Percentiles rank a stretch among this genome's conserved stretches.
phyloP scores from a whole-genome alignment of 2,329 filamentous ascomycete genomes.

The Juglanconis juglandina region DNA sequence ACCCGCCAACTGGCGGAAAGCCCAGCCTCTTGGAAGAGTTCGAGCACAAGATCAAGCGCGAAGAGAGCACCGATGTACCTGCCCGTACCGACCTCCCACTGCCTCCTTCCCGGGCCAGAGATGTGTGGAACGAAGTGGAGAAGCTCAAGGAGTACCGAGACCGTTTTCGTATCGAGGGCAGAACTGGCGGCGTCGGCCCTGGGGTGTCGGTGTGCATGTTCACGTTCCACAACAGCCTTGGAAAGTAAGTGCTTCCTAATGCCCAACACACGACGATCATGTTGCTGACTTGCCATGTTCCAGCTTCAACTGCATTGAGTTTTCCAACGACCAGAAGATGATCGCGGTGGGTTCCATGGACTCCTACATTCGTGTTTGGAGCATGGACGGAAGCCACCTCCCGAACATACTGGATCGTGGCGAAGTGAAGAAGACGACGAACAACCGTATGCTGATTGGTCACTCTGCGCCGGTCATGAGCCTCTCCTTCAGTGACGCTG shows the following conservation, averaged over 20 bases:
- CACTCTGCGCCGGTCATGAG: slow-evolving; percentile 88
- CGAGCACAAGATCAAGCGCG: slow-evolving; percentile 81
- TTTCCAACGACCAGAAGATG: slow-evolving; percentile 84
- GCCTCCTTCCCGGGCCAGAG: slow-evolving; percentile 81
- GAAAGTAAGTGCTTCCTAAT: slow-evolving; percentile 59
- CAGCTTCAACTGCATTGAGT: slow-evolving; percentile 67
- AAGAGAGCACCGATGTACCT: slow-evolving; percentile 82
- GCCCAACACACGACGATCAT: neutral
- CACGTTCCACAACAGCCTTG: slow-evolving; percentile 94
- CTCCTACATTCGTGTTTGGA: slow-evolving; percentile 95
- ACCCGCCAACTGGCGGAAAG: slow-evolving; percentile 68
- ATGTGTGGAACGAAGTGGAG: slow-evolving; percentile 91
- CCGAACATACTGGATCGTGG: slow-evolving; percentile 60
- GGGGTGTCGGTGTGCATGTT: slow-evolving; percentile 93
- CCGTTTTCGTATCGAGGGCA: slow-evolving; percentile 80
- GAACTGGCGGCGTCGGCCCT: slow-evolving; percentile 78
- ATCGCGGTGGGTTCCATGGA: slow-evolving; percentile 88
- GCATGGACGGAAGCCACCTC: slow-evolving; percentile 78
- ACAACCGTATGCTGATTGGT: slow-evolving; percentile 73
- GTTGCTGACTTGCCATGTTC: neutral
- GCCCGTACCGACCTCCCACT: slow-evolving; percentile 76
- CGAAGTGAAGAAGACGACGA: slow-evolving; percentile 54
- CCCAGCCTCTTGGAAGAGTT: slow-evolving; percentile 81
- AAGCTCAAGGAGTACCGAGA: slow-evolving; percentile 92
- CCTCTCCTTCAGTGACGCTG: slow-evolving; percentile 77